A percentile compares a stretch with the other conserved stretches of the same genome.
These are phyloP conservation scores for Penicillium coffeae DNA, from an alignment of 495 filamentous ascomycete species.

Conservation along the genomic window DNA sequence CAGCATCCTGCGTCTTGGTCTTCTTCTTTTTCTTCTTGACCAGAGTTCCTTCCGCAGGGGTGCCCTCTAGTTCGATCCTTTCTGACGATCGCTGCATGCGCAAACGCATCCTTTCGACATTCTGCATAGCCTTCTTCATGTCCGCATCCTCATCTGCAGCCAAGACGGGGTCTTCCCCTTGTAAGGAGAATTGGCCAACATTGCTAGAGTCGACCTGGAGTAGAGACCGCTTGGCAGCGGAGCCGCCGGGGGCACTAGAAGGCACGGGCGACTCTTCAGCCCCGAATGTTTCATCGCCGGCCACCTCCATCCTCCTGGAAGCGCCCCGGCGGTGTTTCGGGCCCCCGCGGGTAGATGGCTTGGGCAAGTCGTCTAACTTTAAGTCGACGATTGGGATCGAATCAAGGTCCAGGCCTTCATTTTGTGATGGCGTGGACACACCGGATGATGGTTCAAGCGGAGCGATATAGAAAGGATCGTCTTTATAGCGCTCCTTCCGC, in stretches of 20 bases:
- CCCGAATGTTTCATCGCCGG: slow-evolving; percentile 54
- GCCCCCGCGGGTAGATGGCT: slow-evolving; percentile 9
- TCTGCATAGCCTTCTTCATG: slow-evolving; percentile 77
- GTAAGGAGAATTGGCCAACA: slow-evolving; percentile 62
- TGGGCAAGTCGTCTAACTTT: slow-evolving; percentile 53
- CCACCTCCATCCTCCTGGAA: slow-evolving; percentile 53
- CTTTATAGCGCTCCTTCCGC: slow-evolving; percentile 72
- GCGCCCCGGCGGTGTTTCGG: slow-evolving; percentile 20
- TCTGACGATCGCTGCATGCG: slow-evolving; percentile 93
- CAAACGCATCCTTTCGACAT: slow-evolving; percentile 77
- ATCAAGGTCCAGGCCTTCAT: slow-evolving; percentile 83
- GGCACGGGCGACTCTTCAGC: slow-evolving; percentile 27
- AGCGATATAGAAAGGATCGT: slow-evolving; percentile 94
- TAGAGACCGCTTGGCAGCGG: slow-evolving; percentile 50
- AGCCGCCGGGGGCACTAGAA: slow-evolving; percentile 20
- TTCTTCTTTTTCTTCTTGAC: slow-evolving; percentile 74
- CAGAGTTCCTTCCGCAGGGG: slow-evolving; percentile 64
- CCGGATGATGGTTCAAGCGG: slow-evolving; percentile 45
- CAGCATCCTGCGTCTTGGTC: slow-evolving; percentile 13
- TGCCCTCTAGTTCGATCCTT: slow-evolving; percentile 67
- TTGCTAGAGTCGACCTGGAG: slow-evolving; percentile 83
- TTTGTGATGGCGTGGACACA: slow-evolving; percentile 64
- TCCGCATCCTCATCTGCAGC: slow-evolving; percentile 59
- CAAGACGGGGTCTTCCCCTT: slow-evolving; percentile 24
- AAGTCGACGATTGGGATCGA: slow-evolving; percentile 93